Conservation (phyloP, 2,329 filamentous ascomycete species). For the Cordyceps cicadae region DNA sequence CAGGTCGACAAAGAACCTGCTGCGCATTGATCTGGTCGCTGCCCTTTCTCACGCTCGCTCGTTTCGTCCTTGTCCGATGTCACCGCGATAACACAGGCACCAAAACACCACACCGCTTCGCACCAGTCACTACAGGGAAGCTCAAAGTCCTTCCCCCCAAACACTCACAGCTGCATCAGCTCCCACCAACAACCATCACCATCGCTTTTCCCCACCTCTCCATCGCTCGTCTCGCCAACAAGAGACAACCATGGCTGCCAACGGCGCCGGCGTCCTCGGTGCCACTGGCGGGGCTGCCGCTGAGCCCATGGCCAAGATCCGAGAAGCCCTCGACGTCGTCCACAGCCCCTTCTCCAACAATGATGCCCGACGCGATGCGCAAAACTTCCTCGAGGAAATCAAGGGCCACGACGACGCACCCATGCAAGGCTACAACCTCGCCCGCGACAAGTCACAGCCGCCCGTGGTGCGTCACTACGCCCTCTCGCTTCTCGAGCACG, state of each 20-base stretch:
- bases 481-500: slow-evolving; percentile 81
- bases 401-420: slow-evolving; percentile 75
- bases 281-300: slow-evolving; percentile 31
- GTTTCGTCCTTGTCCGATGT: slow-evolving; percentile 6
- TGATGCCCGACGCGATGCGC: slow-evolving; percentile 71
- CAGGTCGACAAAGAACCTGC: not conserved
- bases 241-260: slow-evolving; percentile 26
- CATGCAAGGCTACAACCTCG: slow-evolving; percentile 75
- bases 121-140: not conserved
- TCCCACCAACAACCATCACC: not conserved
- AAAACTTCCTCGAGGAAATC: slow-evolving; percentile 75
- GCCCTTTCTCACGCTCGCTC: slow-evolving; percentile 1
- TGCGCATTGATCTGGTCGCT: not conserved
- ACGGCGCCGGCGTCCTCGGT: slow-evolving; percentile 25
- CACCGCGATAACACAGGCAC: slow-evolving; percentile 1
- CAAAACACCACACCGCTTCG: not conserved
- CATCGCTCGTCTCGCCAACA: slow-evolving; percentile 5
- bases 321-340: slow-evolving; percentile 78
- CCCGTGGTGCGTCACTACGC: slow-evolving; percentile 88
- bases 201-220: not conserved
- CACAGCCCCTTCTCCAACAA: slow-evolving; percentile 78
- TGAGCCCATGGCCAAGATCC: slow-evolving; percentile 57
- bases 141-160: not conserved
- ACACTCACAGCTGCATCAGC: not conserved
- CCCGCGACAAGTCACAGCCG: slow-evolving; percentile 64